Evolutionary conservation across 2,329 filamentous ascomycete genomes (phyloP).

Genomic region (Amylocarpus encephaloides): DNA sequence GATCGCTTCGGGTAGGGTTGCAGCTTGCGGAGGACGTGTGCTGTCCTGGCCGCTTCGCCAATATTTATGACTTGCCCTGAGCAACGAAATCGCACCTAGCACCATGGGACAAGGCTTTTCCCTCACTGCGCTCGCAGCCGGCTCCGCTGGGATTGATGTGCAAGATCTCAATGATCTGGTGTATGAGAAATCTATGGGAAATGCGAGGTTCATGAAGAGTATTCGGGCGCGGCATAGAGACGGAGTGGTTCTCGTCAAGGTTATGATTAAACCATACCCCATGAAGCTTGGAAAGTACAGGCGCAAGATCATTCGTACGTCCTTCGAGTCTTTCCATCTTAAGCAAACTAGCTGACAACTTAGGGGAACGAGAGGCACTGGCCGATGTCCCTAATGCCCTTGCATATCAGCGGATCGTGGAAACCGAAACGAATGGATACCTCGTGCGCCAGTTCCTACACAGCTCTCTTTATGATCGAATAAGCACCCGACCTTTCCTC

Average conservation of each 20-base stretch:
- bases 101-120: constrained; percentile 96
- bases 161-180: constrained; percentile 84
- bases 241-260: constrained; percentile 88
- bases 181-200: constrained; percentile 88
- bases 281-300: constrained; percentile 77
- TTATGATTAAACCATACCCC: constrained; percentile 86
- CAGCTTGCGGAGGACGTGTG: constrained; percentile 21
- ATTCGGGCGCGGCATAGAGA: constrained; percentile 85
- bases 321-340: neutral
- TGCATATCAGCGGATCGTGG: constrained; percentile 81
- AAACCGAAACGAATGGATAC: constrained; percentile 87
- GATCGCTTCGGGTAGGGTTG: neutral
- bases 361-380: constrained; percentile 73
- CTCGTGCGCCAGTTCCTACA: constrained; percentile 93
- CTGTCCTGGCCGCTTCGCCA: constrained; percentile 17
- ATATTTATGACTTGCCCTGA: constrained; percentile 23
- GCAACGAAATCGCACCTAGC: constrained; percentile 22
- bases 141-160: constrained; percentile 87
- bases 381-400: constrained; percentile 85
- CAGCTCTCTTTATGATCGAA: constrained; percentile 92
- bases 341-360: neutral
- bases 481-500: constrained; percentile 92
- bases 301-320: constrained; percentile 66
- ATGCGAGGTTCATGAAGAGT: constrained; percentile 92
- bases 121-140: constrained; percentile 82